Conservation (phyloP, 225 moss, liverwort and hornwort genomes). For the Pseudisothecium myosuroides region DNA sequence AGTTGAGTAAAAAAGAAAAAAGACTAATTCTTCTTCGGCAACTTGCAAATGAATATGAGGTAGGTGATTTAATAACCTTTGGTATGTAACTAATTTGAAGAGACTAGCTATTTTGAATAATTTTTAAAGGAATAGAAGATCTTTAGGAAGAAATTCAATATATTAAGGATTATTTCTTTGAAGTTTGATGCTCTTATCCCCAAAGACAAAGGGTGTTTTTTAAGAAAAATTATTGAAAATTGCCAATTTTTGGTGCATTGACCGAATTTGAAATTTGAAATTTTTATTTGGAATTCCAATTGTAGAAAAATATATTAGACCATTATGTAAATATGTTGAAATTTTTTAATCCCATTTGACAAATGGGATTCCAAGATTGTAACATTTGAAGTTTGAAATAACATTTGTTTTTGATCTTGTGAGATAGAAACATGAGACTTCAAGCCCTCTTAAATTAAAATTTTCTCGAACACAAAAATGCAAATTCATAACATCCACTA, state of each 20-base stretch:
- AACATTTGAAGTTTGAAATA: not conserved
- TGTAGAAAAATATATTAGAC: fast-evolving
- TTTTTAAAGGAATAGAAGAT: not conserved
- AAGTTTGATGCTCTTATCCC: not conserved
- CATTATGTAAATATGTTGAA: fast-evolving
- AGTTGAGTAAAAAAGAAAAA: constrained; percentile 8
- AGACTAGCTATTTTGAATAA: not conserved
- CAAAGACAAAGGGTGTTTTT: not conserved
- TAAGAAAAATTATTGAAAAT: fast-evolving
- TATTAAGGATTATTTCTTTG: fast-evolving
- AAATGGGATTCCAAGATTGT: not conserved
- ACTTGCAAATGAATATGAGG: constrained; percentile 81
- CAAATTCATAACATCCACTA: not conserved
- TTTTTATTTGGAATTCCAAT: not conserved
- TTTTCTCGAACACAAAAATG: not conserved
- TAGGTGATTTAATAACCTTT: not conserved
- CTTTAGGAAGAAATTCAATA: not conserved
- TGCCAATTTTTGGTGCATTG: not conserved
- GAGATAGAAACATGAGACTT: fast-evolving
- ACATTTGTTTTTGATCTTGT: not conserved
- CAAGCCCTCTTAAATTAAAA: not conserved
- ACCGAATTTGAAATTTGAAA: not conserved
- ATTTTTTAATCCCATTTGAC: not conserved
- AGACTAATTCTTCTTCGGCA: constrained; percentile 37
- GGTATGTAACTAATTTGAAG: not conserved